These are phyloP conservation scores for Cryptosporidium sp. DNA, from an alignment of 169 alveolate genomes.

Conservation along the genomic window DNA sequence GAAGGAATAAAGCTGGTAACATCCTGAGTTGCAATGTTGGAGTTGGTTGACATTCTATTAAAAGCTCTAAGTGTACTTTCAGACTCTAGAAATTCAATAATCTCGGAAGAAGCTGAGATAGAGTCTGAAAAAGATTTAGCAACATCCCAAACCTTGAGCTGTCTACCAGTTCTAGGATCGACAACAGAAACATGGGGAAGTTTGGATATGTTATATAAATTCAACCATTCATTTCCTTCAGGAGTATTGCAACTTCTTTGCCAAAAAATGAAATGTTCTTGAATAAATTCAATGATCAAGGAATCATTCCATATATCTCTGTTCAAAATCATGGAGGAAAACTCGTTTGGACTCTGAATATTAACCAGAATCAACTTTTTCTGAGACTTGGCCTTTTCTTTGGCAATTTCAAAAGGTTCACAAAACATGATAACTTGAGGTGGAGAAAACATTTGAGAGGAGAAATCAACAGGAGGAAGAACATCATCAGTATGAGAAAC, in stretches of 20 bases:
- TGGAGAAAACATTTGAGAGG: slow-evolving; percentile 61
- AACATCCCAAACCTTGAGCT: slow-evolving; percentile 68
- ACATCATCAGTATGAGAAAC: neutral
- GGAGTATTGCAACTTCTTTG: slow-evolving; percentile 64
- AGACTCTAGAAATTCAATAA: slow-evolving; percentile 55
- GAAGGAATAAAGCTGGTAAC: neutral
- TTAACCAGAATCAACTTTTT: slow-evolving; percentile 41
- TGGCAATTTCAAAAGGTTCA: slow-evolving; percentile 58
- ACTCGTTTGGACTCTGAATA: slow-evolving; percentile 64
- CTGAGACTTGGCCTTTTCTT: slow-evolving; percentile 37
- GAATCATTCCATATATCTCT: slow-evolving; percentile 73
- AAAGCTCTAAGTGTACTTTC: slow-evolving; percentile 27
- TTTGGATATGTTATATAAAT: slow-evolving; percentile 29
- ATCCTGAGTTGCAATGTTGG: neutral
- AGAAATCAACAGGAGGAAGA: slow-evolving; percentile 37
- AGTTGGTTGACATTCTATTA: slow-evolving; percentile 5
- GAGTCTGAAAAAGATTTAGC: slow-evolving; percentile 61
- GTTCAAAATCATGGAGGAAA: slow-evolving; percentile 59
- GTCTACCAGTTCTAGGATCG: slow-evolving; percentile 75
- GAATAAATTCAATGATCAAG: slow-evolving; percentile 39
- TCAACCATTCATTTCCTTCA: slow-evolving; percentile 59
- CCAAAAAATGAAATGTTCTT: slow-evolving; percentile 65
- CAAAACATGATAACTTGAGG: slow-evolving; percentile 41
- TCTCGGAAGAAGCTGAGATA: slow-evolving; percentile 63
- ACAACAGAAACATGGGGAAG: slow-evolving; percentile 68